phyloP scores from a whole-genome alignment of 2,329 filamentous ascomycete species.

The Cordyceps cicadae region DNA sequence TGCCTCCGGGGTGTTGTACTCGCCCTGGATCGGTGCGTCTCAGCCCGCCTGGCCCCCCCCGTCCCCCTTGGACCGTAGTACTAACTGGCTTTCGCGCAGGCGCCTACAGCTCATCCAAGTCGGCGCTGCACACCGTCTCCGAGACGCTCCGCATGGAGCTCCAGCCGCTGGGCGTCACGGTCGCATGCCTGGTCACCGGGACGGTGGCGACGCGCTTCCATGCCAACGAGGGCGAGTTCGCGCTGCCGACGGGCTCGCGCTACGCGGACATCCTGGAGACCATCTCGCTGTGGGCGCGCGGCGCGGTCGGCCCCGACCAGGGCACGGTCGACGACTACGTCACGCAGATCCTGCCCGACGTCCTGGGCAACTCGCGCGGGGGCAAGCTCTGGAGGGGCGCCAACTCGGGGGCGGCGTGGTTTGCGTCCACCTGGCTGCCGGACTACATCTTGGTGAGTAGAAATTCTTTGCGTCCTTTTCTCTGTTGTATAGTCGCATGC shows the following conservation, averaged over 20 bases:
- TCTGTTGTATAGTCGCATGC: neutral
- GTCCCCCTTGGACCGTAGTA: no score
- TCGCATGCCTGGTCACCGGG: conserved; percentile 9
- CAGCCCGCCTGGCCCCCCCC: neutral
- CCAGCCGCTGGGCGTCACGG: conserved; percentile 8
- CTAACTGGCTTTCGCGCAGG: neutral
- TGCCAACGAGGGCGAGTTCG: neutral
- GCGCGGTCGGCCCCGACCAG: neutral
- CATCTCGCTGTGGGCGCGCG: conserved; percentile 4
- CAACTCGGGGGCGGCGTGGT: neutral
- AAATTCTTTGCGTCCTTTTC: neutral
- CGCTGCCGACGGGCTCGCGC: neutral
- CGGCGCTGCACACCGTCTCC: conserved; percentile 2
- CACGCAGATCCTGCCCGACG: conserved; percentile 1
- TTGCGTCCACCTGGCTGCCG: neutral
- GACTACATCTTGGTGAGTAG: conserved; percentile 2
- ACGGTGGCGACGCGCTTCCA: conserved; percentile 4
- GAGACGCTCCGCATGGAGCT: conserved; percentile 12
- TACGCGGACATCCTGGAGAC: neutral
- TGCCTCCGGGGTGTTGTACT: neutral
- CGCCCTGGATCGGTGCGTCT: conserved; percentile 5
- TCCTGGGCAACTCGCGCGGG: neutral
- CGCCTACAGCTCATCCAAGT: conserved; percentile 6
- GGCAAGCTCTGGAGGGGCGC: conserved; percentile 7
- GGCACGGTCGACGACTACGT: conserved; percentile 7